A percentile compares a stretch with the other conserved stretches of the same genome.
Conservation (phyloP, 2,329 filamentous ascomycete genomes). For the Penicillium sp. region DNA sequence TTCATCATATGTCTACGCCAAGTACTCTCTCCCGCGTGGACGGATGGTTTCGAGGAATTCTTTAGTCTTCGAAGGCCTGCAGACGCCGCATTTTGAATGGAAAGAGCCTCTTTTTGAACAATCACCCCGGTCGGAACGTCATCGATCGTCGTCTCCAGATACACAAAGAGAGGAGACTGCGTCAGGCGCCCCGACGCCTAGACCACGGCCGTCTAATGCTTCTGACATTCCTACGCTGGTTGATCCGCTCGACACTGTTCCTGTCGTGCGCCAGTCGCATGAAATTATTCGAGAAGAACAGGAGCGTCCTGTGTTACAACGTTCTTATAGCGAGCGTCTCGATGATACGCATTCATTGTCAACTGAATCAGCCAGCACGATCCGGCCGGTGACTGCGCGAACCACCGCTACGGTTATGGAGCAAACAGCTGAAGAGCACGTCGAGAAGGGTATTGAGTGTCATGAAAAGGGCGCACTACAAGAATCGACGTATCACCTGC, state of each 20-base stretch:
- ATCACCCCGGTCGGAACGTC: conserved; percentile 30
- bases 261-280: conserved; percentile 9
- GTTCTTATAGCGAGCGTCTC: conserved; percentile 22
- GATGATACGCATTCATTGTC: conserved; percentile 51
- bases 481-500: conserved; percentile 93
- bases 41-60: conserved; percentile 70
- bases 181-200: not conserved
- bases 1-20: conserved; percentile 81
- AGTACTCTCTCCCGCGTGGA: conserved; percentile 77
- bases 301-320: conserved; percentile 16
- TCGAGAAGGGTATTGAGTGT: conserved; percentile 82
- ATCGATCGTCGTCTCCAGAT: conserved; percentile 32
- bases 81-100: conserved; percentile 59
- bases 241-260: conserved; percentile 12
- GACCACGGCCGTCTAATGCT: not conserved
- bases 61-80: conserved; percentile 53
- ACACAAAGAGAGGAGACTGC: not conserved
- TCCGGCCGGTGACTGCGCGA: conserved; percentile 35
- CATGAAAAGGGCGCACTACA: conserved; percentile 84
- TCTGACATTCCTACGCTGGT: conserved; percentile 11
- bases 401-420: conserved; percentile 25
- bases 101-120: conserved; percentile 53
- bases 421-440: conserved; percentile 68
- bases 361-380: conserved; percentile 63
- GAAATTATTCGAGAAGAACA: conserved; percentile 8